A percentile compares a stretch with the other conserved stretches of the same genome.
phyloP scores from a whole-genome alignment of 208 protist species.

The Leishmania amazonensis region DNA sequence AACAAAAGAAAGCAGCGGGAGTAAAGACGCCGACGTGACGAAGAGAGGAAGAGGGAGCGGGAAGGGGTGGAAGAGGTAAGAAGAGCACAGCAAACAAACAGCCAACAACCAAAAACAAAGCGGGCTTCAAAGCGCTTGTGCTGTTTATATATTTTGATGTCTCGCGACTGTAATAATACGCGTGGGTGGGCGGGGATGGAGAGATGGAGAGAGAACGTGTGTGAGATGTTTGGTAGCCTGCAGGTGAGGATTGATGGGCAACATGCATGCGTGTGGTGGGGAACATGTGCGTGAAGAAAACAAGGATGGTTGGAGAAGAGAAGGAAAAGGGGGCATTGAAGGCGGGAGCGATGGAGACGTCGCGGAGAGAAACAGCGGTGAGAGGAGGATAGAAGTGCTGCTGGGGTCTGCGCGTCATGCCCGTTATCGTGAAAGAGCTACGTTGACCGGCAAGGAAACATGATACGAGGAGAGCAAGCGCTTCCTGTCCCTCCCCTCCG shows the following conservation, averaged over 20 bases:
- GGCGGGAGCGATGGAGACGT: not conserved
- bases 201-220: not conserved
- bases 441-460: not conserved
- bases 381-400: not conserved
- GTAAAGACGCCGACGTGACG: not conserved
- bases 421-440: not conserved
- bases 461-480: not conserved
- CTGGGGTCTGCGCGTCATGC: not conserved
- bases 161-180: not conserved
- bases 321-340: not conserved
- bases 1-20: not conserved
- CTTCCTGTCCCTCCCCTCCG: not conserved
- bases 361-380: not conserved
- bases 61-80: not conserved
- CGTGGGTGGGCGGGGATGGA: not conserved
- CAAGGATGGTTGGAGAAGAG: not conserved
- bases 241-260: not conserved
- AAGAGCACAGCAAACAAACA: not conserved
- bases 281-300: not conserved
- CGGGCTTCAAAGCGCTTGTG: not conserved
- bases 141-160: not conserved
- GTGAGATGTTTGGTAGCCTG: not conserved
- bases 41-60: not conserved
- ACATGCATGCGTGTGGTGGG: not conserved
- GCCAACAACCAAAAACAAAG: not conserved